Conservation (phyloP, 441 rosid genomes). For the Isatis lusitanica region DNA sequence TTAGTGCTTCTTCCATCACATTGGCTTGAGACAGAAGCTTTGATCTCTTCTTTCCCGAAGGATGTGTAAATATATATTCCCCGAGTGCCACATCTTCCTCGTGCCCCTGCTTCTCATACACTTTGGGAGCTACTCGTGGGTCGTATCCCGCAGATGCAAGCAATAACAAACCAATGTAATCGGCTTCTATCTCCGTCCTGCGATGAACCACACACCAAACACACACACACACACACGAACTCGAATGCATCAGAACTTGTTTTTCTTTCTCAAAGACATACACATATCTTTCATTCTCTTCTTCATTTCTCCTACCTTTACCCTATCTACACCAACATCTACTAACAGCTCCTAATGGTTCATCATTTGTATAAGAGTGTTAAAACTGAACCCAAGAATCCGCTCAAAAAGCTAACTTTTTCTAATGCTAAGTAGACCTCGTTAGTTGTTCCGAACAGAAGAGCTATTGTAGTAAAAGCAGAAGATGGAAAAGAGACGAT, state of each 20-base stretch:
- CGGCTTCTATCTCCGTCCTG: slow-evolving; percentile 41
- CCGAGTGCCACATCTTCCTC: slow-evolving; percentile 46
- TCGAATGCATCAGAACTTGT: slow-evolving; percentile 5
- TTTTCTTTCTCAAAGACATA: background rate
- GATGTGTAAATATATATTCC: slow-evolving; percentile 91
- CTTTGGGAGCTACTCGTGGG: slow-evolving; percentile 82
- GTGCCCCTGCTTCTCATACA: slow-evolving; percentile 75
- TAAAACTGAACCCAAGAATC: background rate
- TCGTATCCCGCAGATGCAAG: slow-evolving; percentile 91
- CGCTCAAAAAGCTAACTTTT: background rate
- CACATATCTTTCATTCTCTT: background rate
- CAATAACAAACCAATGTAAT: slow-evolving; percentile 59
- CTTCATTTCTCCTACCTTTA: background rate
- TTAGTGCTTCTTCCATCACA: slow-evolving; percentile 91
- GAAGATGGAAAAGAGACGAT: background rate
- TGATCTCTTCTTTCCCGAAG: slow-evolving; percentile 87
- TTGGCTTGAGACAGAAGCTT: slow-evolving; percentile 67
- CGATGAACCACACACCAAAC: background rate
- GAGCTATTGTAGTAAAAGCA: background rate
- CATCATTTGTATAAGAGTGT: background rate
- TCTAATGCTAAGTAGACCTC: background rate
- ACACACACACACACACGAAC: background rate
- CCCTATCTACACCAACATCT: background rate
- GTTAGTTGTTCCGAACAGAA: background rate
- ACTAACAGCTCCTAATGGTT: slow-evolving; percentile 2